phyloP scores from a whole-genome alignment of 345 rosid species.

The Ailanthus altissimus region DNA sequence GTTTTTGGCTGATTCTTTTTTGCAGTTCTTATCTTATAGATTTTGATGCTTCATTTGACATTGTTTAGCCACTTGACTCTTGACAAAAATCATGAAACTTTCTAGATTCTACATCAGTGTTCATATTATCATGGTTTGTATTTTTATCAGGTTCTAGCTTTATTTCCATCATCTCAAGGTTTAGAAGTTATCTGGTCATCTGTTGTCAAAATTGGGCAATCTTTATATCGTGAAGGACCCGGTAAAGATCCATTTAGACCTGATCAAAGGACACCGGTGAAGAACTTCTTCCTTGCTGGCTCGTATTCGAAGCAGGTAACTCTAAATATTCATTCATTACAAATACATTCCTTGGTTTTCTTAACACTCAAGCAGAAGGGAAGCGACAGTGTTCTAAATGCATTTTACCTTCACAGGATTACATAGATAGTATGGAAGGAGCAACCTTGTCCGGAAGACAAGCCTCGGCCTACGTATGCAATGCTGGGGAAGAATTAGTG shows the following conservation, averaged over 20 bases:
- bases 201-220: slow-evolving; percentile 92
- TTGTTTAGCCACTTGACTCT: neutral
- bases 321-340: neutral
- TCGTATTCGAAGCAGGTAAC: slow-evolving; percentile 94
- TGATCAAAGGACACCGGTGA: slow-evolving; percentile 89
- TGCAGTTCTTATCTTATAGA: neutral
- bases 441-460: slow-evolving; percentile 96
- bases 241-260: slow-evolving; percentile 98
- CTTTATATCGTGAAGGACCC: slow-evolving; percentile 91
- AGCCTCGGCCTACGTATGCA: slow-evolving; percentile 82
- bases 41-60: neutral
- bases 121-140: neutral
- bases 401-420: slow-evolving; percentile 55
- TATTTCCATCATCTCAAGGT: slow-evolving; percentile 92
- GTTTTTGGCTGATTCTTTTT: neutral
- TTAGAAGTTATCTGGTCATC: slow-evolving; percentile 90
- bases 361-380: neutral
- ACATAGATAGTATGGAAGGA: slow-evolving; percentile 99
- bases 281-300: slow-evolving; percentile 93
- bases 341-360: neutral
- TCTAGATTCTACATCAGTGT: neutral
- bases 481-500: slow-evolving; percentile 77
- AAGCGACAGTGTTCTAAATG: neutral
- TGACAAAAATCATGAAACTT: neutral
- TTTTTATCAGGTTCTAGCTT: slow-evolving; percentile 57